Evolutionary conservation across 352 stramenopile species (phyloP).

Genomic region (Pythium oligandrum): DNA sequence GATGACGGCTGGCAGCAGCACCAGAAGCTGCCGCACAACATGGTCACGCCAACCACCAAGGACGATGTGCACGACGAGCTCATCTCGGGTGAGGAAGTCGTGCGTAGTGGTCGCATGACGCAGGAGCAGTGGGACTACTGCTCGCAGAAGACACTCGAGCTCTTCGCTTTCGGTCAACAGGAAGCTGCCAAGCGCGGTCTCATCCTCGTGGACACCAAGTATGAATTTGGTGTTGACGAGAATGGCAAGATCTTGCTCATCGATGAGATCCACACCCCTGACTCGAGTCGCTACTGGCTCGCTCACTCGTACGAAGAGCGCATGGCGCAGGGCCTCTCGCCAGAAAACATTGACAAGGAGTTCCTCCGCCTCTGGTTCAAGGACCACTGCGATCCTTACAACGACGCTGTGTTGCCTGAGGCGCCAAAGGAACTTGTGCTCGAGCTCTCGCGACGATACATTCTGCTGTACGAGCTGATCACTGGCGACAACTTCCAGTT

Average conservation of each 20-base stretch:
- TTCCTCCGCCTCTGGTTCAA: conserved; percentile 98
- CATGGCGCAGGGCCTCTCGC: conserved; percentile 85
- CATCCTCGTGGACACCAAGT: conserved; percentile 99
- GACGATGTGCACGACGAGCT: conserved; percentile 97
- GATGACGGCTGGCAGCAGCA: conserved; percentile 95
- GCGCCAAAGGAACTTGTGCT: conserved; percentile 94
- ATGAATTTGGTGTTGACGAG: conserved; percentile 80
- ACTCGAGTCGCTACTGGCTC: conserved; percentile 96
- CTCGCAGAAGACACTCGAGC: conserved; percentile 86
- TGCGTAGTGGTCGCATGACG: conserved; percentile 93
- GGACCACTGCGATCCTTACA: conserved; percentile 98
- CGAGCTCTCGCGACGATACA: conserved; percentile 96
- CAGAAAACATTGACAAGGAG: conserved; percentile 99
- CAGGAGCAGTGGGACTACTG: conserved; percentile 97
- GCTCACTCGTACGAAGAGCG: conserved; percentile 87
- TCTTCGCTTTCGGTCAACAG: conserved; percentile 92
- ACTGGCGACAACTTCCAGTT: conserved; percentile 95
- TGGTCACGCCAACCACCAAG: conserved; percentile 99
- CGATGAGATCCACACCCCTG: conserved; percentile 99
- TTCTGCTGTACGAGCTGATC: conserved; percentile 98
- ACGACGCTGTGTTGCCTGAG: conserved; percentile 92
- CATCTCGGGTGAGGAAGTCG: conserved; percentile 93
- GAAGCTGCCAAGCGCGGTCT: conserved; percentile 90
- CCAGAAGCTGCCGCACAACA: conserved; percentile 92
- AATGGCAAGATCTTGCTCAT: conserved; percentile 94